phyloP scores from a whole-genome alignment of 768 basidiomycete species.

The Phlebiopsis gigantea region DNA sequence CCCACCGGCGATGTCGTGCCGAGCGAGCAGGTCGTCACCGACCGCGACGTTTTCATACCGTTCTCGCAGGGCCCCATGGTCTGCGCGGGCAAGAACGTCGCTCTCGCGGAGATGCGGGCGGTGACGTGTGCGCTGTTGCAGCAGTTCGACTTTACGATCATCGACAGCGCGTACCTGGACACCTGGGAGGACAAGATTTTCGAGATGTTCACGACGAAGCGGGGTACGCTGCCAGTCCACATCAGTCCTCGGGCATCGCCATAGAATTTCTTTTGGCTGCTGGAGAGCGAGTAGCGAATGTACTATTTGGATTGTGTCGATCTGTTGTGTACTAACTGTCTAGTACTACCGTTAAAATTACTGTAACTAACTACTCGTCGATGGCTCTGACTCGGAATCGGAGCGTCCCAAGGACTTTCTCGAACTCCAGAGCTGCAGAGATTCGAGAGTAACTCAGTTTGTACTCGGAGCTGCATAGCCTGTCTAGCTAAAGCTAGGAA shows the following conservation, averaged over 20 bases:
- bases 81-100: constrained; percentile 13
- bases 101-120: constrained; percentile 12
- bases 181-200: constrained; percentile 2
- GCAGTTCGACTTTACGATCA: constrained; percentile 9
- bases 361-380: too few relatives aligned
- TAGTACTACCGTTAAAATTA: too few relatives aligned
- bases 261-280: too few relatives aligned
- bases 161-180: constrained; percentile 1
- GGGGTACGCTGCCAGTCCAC: constrained; percentile 7
- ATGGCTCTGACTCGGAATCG: too few relatives aligned
- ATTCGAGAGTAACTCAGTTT: too few relatives aligned
- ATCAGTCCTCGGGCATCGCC: neutral
- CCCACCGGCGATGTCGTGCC: constrained; percentile 5
- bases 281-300: too few relatives aligned
- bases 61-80: constrained; percentile 11
- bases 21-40: neutral
- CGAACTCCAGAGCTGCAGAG: too few relatives aligned
- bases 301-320: too few relatives aligned
- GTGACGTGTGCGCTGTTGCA: constrained; percentile 10
- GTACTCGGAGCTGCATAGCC: too few relatives aligned
- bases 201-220: constrained; percentile 8
- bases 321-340: too few relatives aligned
- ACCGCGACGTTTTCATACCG: constrained; percentile 10
- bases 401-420: too few relatives aligned
- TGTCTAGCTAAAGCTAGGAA: too few relatives aligned